These are phyloP conservation scores for Dentipellis sp. DNA, from an alignment of 768 basidiomycete genomes.

Conservation along the genomic window DNA sequence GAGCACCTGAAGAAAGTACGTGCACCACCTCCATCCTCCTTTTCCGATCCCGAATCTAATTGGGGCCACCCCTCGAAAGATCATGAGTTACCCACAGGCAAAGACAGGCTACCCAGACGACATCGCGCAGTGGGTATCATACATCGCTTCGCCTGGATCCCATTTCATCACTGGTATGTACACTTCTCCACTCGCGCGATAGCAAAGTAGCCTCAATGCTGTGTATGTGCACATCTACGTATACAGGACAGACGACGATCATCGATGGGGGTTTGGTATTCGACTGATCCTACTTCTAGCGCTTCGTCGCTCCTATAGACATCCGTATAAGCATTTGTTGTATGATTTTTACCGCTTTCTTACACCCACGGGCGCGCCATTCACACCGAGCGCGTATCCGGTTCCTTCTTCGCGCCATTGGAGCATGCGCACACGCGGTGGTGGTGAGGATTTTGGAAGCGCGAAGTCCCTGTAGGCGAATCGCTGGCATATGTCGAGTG, in stretches of 20 bases:
- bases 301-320: too few relatives aligned
- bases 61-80: not conserved
- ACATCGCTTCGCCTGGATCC: slow-evolving; percentile 11
- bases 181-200: not conserved
- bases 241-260: not conserved
- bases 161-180: slow-evolving; percentile 12
- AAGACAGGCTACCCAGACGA: slow-evolving; percentile 7
- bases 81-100: not conserved
- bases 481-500: too few relatives aligned
- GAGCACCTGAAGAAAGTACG: slow-evolving; percentile 3
- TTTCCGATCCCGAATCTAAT: not conserved
- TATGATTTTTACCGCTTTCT: too few relatives aligned
- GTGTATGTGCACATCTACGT: not conserved
- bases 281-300: not conserved
- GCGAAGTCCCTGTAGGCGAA: too few relatives aligned
- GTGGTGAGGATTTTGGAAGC: too few relatives aligned
- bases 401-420: too few relatives aligned
- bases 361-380: too few relatives aligned
- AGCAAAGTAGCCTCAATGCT: not conserved
- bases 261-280: not conserved
- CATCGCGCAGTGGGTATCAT: slow-evolving; percentile 14
- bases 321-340: too few relatives aligned
- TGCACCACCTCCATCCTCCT: not conserved
- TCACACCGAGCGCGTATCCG: too few relatives aligned
- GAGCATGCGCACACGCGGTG: too few relatives aligned